Conservation (phyloP, 2,329 filamentous ascomycete species). For the Fusarium hostae region DNA sequence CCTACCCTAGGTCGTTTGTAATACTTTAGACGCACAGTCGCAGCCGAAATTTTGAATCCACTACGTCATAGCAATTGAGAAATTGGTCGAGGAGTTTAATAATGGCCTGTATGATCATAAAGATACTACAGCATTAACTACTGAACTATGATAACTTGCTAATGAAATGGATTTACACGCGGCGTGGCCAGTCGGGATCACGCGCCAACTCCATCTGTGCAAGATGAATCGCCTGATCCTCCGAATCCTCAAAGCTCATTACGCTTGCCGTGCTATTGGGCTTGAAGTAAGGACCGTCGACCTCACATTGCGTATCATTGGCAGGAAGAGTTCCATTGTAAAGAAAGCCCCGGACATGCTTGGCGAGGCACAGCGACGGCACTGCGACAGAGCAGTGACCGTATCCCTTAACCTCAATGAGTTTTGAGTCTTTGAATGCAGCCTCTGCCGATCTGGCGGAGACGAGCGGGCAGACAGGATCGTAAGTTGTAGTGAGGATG, state of each 20-base stretch:
- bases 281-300: slow-evolving; percentile 53
- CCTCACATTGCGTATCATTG: slow-evolving; percentile 50
- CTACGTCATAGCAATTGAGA: not conserved
- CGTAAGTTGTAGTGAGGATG: slow-evolving; percentile 47
- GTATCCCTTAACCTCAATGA: slow-evolving; percentile 56
- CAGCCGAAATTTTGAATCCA: not conserved
- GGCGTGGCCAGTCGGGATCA: slow-evolving; percentile 26
- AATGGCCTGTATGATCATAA: not conserved
- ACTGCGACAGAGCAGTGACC: slow-evolving; percentile 55
- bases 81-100: not conserved
- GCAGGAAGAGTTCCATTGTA: slow-evolving; percentile 52
- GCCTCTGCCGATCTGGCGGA: slow-evolving; percentile 52
- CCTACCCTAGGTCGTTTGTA: not conserved
- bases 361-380: slow-evolving; percentile 51
- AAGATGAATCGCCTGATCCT: slow-evolving; percentile 34
- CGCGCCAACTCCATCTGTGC: slow-evolving; percentile 32
- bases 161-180: not conserved
- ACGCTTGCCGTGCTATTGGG: slow-evolving; percentile 2
- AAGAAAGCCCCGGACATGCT: slow-evolving; percentile 52
- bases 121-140: not conserved
- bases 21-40: not conserved
- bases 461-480: slow-evolving; percentile 63
- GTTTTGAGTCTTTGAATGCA: slow-evolving; percentile 51
- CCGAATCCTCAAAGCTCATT: slow-evolving; percentile 1
- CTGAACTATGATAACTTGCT: rapidly evolving